These are phyloP conservation scores for Boletus rubescentipes DNA, from an alignment of 768 basidiomycete species.

Conservation along the genomic window DNA sequence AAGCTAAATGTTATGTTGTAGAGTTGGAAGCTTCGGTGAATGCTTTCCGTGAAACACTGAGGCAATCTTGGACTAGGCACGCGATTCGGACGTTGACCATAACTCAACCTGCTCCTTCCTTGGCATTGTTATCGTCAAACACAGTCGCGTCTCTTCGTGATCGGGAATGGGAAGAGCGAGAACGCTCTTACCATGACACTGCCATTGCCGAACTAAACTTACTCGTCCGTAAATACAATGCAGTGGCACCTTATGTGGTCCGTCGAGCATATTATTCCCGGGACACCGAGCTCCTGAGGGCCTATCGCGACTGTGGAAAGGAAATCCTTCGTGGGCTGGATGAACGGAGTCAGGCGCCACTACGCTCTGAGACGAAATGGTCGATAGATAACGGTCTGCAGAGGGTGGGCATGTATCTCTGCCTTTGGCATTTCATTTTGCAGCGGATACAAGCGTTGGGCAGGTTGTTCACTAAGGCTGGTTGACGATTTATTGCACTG, in stretches of 20 bases:
- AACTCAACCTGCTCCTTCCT: slow-evolving; percentile 38
- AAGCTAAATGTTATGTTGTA: slow-evolving; percentile 25
- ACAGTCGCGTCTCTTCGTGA: slow-evolving; percentile 54
- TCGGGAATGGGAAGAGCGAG: slow-evolving; percentile 66
- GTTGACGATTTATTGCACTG: background rate
- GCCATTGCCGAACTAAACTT: slow-evolving; percentile 72
- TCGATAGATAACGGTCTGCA: slow-evolving; percentile 4
- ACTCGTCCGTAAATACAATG: slow-evolving; percentile 77
- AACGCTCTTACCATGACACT: slow-evolving; percentile 64
- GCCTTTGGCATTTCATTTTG: slow-evolving; percentile 30
- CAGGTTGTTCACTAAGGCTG: slow-evolving; percentile 7
- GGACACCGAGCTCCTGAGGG: slow-evolving; percentile 54
- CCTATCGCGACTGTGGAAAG: slow-evolving; percentile 50
- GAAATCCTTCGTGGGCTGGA: slow-evolving; percentile 48
- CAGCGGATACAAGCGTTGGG: slow-evolving; percentile 25
- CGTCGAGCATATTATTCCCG: slow-evolving; percentile 60
- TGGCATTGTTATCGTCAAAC: slow-evolving; percentile 35
- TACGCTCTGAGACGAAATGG: slow-evolving; percentile 2
- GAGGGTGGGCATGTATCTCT: slow-evolving; percentile 8
- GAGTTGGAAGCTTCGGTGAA: slow-evolving; percentile 65
- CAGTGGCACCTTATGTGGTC: slow-evolving; percentile 75
- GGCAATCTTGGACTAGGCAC: slow-evolving; percentile 73
- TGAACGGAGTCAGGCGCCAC: slow-evolving; percentile 19
- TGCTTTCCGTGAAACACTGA: slow-evolving; percentile 63
- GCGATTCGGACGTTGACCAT: slow-evolving; percentile 61